A percentile compares a stretch with the other conserved stretches of the same genome.
These are phyloP conservation scores for Pyricularia pennisetigena DNA, from an alignment of 2,329 filamentous ascomycete genomes.

Conservation along the genomic window DNA sequence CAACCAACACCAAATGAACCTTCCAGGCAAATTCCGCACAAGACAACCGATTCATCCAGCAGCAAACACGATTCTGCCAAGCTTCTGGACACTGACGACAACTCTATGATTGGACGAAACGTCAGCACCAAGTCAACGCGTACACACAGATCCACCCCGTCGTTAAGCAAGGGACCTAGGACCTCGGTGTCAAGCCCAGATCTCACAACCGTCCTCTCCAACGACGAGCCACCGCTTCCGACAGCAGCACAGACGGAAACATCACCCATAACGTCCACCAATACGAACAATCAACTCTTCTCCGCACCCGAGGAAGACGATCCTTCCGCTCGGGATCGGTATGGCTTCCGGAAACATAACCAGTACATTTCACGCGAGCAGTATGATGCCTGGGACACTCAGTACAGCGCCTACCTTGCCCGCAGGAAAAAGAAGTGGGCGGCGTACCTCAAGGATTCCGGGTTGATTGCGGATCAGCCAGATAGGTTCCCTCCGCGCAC, in stretches of 20 bases:
- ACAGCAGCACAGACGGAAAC: background rate
- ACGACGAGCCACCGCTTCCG: background rate
- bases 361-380: conserved; percentile 67
- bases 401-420: conserved; percentile 66
- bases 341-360: conserved; percentile 85
- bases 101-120: background rate
- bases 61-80: conserved; percentile 43
- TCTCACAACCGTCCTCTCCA: background rate
- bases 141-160: background rate
- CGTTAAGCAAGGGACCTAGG: background rate
- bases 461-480: conserved; percentile 61
- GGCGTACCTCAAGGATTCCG: conserved; percentile 64
- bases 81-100: conserved; percentile 25
- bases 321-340: conserved; percentile 58
- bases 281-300: conserved; percentile 5
- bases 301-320: conserved; percentile 33
- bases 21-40: conserved; percentile 7
- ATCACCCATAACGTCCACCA: background rate
- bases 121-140: background rate
- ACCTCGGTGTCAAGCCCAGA: conserved; percentile 2
- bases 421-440: conserved; percentile 77
- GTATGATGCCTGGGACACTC: conserved; percentile 72
- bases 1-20: background rate
- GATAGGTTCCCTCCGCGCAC: conserved; percentile 71
- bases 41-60: conserved; percentile 13